Base-by-base conservation (phyloP, 345 rosid genomes). In the Lagerstroemia speciosa region DNA sequence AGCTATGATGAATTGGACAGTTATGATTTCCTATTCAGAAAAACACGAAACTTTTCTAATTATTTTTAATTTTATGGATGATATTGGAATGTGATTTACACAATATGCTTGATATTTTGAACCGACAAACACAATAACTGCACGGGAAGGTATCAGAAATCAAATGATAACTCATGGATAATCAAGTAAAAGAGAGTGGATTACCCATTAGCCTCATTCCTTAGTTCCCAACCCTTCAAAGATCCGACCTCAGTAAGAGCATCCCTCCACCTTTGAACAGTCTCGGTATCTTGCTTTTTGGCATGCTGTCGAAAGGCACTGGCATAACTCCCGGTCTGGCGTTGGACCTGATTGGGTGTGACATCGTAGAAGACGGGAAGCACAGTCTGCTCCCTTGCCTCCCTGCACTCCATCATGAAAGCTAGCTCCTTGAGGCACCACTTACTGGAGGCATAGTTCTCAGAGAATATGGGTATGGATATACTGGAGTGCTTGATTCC, bases 351-450 rank as follows among this genome's bases (percentile, higher is more conserved):
- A 43, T 8, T 16, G 4, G 69, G 0, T 14, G 53, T 22, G 24
- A 67, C 69, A 5, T 67, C 43, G 0, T 3, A 37, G 40, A 67
- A 67, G 8, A 67, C 26, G 26, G 69, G 69, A 8, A 67, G 1
- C 53, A 67, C 69, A 0, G 48, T 0, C 7, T 48, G 69, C 19
- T 29, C 0, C n/a, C 69, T 11, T 22, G 27, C 0, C 7, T 9
- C 20, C 11, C 43, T 0, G 0, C 69, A 67, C 14, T 67, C 69
- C 5, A 48, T 22, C 26, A 31, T 67, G 12, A 45, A 52, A 26
- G 57, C 61, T 20, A 67, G 19, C 41, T 48, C 69, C 30, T 67
- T 32, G 60, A 67, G 53, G 69, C 69, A 67, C 61, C 61, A 67
- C 32, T 67, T 67, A 5, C 30, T 45, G 36, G n/a, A 32, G 5